A percentile compares a stretch with the other conserved stretches of the same genome.
These are phyloP conservation scores for Erodium texanum DNA, from an alignment of 441 rosid species.

Conservation along the genomic window DNA sequence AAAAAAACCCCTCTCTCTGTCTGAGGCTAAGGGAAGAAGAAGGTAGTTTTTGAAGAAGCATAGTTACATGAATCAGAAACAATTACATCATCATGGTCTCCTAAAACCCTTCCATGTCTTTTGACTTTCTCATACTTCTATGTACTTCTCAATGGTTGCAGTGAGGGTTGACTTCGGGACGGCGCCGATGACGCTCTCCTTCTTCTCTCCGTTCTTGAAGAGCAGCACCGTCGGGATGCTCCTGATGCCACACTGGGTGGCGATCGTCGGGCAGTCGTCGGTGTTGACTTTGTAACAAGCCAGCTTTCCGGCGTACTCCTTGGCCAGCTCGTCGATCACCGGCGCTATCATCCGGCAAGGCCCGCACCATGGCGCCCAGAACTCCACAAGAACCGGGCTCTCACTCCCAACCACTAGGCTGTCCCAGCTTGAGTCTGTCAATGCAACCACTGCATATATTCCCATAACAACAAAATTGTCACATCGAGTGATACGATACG, in stretches of 20 bases:
- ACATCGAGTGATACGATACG: no score
- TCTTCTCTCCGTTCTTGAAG: slow-evolving; percentile 89
- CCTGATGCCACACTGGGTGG: slow-evolving; percentile 67
- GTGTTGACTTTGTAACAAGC: slow-evolving; percentile 84
- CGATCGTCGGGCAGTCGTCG: slow-evolving; percentile 66
- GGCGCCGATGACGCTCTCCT: slow-evolving; percentile 75
- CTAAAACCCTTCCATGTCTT: no score
- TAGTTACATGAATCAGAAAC: no score
- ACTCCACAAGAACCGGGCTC: slow-evolving; percentile 65
- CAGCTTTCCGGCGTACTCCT: slow-evolving; percentile 65
- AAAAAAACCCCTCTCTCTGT: no score
- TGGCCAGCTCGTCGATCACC: slow-evolving; percentile 63
- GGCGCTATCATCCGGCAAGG: slow-evolving; percentile 96
- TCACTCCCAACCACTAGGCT: slow-evolving; percentile 58
- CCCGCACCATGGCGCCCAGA: slow-evolving; percentile 99
- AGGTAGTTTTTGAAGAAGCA: no score
- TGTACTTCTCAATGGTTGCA: slow-evolving; percentile 63
- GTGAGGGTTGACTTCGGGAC: slow-evolving; percentile 71
- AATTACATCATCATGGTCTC: no score
- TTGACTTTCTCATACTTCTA: background rate
- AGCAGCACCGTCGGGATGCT: slow-evolving; percentile 87
- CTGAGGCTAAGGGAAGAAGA: no score
- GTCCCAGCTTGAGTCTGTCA: slow-evolving; percentile 61
- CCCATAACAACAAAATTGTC: no score
- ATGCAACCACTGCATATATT: slow-evolving; percentile 39